A percentile compares a stretch with the other conserved stretches of the same genome.
Conservation (phyloP, 768 basidiomycete species). For the Suillus subluteus region DNA sequence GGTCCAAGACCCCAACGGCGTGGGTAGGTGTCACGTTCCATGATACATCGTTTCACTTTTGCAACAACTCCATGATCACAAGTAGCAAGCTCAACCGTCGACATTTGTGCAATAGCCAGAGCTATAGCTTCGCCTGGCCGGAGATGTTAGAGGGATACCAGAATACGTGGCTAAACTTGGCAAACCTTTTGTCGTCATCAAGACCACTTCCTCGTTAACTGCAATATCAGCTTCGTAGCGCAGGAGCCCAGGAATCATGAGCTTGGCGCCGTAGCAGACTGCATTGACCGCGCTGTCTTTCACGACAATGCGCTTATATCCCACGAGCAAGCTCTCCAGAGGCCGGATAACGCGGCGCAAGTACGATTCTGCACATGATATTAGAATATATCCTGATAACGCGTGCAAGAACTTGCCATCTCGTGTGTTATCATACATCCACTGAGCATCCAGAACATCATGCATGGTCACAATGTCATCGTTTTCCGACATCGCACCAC, state of each 20-base stretch:
- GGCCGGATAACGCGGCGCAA: slow-evolving; percentile 94
- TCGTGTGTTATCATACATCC: slow-evolving; percentile 96
- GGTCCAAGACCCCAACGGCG: slow-evolving; percentile 99
- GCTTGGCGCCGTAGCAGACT: slow-evolving; percentile 98
- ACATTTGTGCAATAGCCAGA: slow-evolving; percentile 95
- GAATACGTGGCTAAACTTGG: background rate
- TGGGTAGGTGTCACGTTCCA: slow-evolving; percentile 99
- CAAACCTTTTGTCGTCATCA: slow-evolving; percentile 97
- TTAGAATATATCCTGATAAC: slow-evolving; percentile 18
- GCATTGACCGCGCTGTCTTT: slow-evolving; percentile 99
- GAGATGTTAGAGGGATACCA: slow-evolving; percentile 10
- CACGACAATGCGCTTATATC: slow-evolving; percentile 98
- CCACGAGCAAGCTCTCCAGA: slow-evolving; percentile 89
- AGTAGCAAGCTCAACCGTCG: slow-evolving; percentile 95
- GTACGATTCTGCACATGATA: slow-evolving; percentile 77
- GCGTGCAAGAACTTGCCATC: slow-evolving; percentile 63
- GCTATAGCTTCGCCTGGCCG: slow-evolving; percentile 86
- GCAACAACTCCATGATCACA: slow-evolving; percentile 99
- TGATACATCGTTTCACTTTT: slow-evolving; percentile 98
- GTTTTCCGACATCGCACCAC: slow-evolving; percentile 96
- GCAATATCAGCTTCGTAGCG: slow-evolving; percentile 96
- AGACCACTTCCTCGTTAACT: slow-evolving; percentile 91
- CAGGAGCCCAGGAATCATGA: slow-evolving; percentile 98
- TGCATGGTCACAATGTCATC: slow-evolving; percentile 99
- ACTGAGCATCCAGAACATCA: slow-evolving; percentile 98